Evolutionary conservation across 176 grass and related monocot species (phyloP).

Genomic region (Oryza rufipogon): DNA sequence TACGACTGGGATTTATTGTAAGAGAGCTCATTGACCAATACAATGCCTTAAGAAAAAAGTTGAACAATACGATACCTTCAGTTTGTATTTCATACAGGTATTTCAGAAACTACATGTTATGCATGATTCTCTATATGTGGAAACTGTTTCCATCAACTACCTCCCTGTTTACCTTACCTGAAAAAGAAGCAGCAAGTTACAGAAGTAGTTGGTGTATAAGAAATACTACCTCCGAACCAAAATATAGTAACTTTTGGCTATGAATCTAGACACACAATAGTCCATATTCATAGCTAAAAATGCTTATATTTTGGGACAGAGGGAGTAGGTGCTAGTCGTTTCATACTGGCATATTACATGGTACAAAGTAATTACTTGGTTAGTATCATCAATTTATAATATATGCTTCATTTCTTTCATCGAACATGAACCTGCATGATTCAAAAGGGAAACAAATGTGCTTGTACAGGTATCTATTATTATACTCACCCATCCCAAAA

Average conservation of each 20-base stretch:
- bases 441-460: not conserved
- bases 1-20: constrained; percentile 55
- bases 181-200: not conserved
- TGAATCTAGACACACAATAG: too few species aligned
- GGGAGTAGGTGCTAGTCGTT: not conserved
- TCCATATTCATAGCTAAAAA: too few species aligned
- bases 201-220: not conserved
- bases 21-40: constrained; percentile 57
- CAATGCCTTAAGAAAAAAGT: constrained; percentile 42
- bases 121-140: not conserved
- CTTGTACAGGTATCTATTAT: not conserved
- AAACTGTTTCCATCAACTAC: not conserved
- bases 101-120: constrained; percentile 29
- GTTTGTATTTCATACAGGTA: constrained; percentile 61
- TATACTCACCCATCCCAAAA: not conserved
- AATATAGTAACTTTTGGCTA: too few species aligned
- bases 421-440: not conserved
- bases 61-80: constrained; percentile 50
- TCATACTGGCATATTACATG: not conserved
- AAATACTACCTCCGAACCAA: too few species aligned
- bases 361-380: not conserved
- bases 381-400: not conserved
- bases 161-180: not conserved
- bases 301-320: too few species aligned
- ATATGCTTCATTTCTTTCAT: not conserved